Base-by-base conservation (phyloP, 768 basidiomycete genomes). In the Lentinula detonsa region DNA sequence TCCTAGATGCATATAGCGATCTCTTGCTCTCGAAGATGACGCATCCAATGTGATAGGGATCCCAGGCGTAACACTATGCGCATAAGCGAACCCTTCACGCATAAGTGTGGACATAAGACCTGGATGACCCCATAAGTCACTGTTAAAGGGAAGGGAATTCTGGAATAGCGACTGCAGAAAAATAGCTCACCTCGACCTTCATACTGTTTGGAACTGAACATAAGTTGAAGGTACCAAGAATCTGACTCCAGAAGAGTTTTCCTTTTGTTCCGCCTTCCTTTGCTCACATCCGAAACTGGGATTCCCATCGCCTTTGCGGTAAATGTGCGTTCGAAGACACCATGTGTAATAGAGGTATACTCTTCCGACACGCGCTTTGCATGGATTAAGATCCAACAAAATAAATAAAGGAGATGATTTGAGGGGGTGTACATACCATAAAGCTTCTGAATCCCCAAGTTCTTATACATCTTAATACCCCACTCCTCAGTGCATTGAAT, bases 1-100 rank as follows among this genome's bases (percentile, higher is more conserved):
- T 18, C 56, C 56, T 10, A 57, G 42, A 46, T 57, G 56, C n/a
- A 34, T 18, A 31, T 57, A 57, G 15, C 56, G 56, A 57, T 57
- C 56, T 16, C 56, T 45, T 31, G 56, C 21, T 31, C 56, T 28
- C 4, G 23, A 15, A 5, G 56, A 57, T 31, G 56, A 23, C 4
- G 56, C 56, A 31, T 57, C 56, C 2, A 57, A 18, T 4, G 45
- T 57, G 28, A 57, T 16, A 15, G 56, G 56, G 5, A 43, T 57
- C 18, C 42, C 42, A n/a, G 42, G 40, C 28, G 56, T 31, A 5
- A 15, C 5, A 28, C 42, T 28, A 16, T 57, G 18, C 31, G 42
- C 42, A 28, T 57, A 46, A 18, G 56, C 45, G 13, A 23, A 46
- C 23, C 56, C 56, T 57, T 57, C 56, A 35, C 56, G 56, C 42